A percentile compares a stretch with the other conserved stretches of the same genome.
phyloP scores from a whole-genome alignment of 2,329 filamentous ascomycete species.

The Epicoccum nigrum region DNA sequence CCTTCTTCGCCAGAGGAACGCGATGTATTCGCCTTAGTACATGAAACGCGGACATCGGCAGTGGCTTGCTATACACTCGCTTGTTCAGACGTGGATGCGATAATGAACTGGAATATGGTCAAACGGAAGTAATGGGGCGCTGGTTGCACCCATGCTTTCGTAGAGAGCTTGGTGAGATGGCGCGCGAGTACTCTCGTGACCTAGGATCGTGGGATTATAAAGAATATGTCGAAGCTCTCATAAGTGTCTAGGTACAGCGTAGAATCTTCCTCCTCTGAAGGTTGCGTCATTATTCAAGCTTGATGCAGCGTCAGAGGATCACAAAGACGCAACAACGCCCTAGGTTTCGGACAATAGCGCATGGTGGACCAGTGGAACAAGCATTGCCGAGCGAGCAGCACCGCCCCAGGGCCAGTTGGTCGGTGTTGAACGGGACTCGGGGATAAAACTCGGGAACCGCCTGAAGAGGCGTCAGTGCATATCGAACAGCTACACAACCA shows the following conservation, averaged over 20 bases:
- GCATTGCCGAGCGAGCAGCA: neutral
- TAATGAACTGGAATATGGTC: too few relatives aligned
- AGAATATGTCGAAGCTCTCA: too few relatives aligned
- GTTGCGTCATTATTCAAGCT: too few relatives aligned
- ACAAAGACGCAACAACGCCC: too few relatives aligned
- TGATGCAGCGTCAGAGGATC: too few relatives aligned
- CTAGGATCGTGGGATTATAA: too few relatives aligned
- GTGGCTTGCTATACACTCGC: neutral
- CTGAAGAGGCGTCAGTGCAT: neutral
- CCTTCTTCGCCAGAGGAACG: neutral
- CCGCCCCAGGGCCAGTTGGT: conserved; percentile 9
- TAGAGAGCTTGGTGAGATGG: too few relatives aligned
- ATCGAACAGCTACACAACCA: neutral
- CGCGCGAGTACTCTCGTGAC: too few relatives aligned
- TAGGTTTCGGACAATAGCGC: neutral
- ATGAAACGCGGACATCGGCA: conserved; percentile 12
- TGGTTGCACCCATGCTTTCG: too few relatives aligned
- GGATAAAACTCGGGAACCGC: conserved; percentile 11
- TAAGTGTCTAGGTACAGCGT: too few relatives aligned
- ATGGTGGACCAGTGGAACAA: conserved; percentile 7
- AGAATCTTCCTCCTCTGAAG: too few relatives aligned
- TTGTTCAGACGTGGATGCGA: neutral
- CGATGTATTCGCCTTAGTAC: neutral
- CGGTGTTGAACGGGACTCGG: conserved; percentile 11
- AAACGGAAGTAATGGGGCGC: too few relatives aligned